These are phyloP conservation scores for Schwanniomyces occidentalis DNA, from an alignment of 805 yeast species.

Conservation along the genomic window DNA sequence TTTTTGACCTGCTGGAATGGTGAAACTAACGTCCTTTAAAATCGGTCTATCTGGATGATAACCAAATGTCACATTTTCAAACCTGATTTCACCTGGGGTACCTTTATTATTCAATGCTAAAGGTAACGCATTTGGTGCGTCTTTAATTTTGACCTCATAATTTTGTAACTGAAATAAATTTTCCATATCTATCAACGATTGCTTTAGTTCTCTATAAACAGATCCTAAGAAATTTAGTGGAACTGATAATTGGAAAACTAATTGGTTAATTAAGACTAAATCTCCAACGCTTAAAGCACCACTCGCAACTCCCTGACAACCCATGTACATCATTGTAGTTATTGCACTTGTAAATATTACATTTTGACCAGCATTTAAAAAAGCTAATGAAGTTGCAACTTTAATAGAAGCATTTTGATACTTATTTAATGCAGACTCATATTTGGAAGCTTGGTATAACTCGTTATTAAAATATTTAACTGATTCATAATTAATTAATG, in stretches of 20 bases:
- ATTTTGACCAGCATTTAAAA: constrained; percentile 76
- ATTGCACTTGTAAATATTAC: constrained; percentile 82
- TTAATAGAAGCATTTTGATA: constrained; percentile 77
- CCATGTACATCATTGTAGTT: constrained; percentile 98
- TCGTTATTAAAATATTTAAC: constrained; percentile 96
- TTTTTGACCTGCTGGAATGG: constrained; percentile 85
- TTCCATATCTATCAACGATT: constrained; percentile 94
- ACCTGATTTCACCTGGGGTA: constrained; percentile 72
- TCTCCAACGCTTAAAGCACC: constrained; percentile 92
- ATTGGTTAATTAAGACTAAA: constrained; percentile 88
- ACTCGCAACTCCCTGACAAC: constrained; percentile 85
- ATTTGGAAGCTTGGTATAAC: constrained; percentile 71
- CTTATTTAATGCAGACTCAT: constrained; percentile 67
- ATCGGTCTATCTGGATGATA: constrained; percentile 89
- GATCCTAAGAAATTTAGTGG: constrained; percentile 94
- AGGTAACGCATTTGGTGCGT: constrained; percentile 62
- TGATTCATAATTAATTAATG: constrained; percentile 89
- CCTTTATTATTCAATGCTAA: constrained; percentile 43
- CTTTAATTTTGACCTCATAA: constrained; percentile 65
- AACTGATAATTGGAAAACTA: constrained; percentile 93
- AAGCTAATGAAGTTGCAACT: constrained; percentile 83
- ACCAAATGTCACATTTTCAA: constrained; percentile 91
- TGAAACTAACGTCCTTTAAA: constrained; percentile 74
- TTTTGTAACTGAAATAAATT: constrained; percentile 83
- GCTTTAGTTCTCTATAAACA: constrained; percentile 92